These are phyloP conservation scores for Acanthamoeba sp. DNA, from an alignment of 208 protist species.

Conservation along the genomic window DNA sequence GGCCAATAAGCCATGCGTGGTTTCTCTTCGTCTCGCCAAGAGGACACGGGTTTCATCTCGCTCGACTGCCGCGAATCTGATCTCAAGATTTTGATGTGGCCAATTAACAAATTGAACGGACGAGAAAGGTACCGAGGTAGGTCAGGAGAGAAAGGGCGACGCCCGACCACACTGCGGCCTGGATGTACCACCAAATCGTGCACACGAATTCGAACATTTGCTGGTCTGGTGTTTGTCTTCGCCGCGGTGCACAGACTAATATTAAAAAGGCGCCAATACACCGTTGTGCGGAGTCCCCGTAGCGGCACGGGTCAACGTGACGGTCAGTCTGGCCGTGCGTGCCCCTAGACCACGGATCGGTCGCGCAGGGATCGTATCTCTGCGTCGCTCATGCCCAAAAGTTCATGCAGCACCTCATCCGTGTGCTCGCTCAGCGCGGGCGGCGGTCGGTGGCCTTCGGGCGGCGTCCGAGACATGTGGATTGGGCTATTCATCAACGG, in stretches of 20 bases:
- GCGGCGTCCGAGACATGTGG: conserved; percentile 5
- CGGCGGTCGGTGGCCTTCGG: neutral
- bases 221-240: no score
- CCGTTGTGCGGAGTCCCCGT: no score
- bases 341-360: neutral
- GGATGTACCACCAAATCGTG: conserved; percentile 42
- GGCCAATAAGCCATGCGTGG: no score
- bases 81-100: neutral
- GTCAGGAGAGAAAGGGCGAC: neutral
- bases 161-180: conserved; percentile 2
- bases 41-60: no score
- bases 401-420: conserved; percentile 5
- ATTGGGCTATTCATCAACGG: neutral
- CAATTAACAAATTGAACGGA: neutral
- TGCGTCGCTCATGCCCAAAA: neutral
- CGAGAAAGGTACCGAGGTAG: neutral
- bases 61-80: neutral
- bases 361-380: neutral
- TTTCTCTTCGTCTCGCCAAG: no score
- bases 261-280: no score
- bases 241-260: no score
- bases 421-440: conserved; percentile 78
- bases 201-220: conserved; percentile 12
- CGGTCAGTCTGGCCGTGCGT: no score
- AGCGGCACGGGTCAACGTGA: no score